Evolutionary conservation across 2,329 filamentous ascomycete genomes (phyloP).

Genomic region (Beauveria rudraprayagi): DNA sequence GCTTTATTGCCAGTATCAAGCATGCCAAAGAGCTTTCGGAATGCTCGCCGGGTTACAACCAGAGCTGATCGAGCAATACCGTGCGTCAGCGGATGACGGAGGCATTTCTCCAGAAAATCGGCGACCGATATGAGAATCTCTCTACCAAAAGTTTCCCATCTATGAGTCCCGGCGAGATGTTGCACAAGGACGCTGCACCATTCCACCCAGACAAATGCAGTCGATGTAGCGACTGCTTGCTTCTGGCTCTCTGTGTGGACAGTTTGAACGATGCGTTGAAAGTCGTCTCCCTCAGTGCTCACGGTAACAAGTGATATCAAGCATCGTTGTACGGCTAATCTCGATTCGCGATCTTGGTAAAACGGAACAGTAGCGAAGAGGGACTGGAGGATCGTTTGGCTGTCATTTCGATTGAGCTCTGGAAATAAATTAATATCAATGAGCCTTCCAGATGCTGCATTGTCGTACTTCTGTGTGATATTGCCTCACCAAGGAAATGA

Average conservation of each 20-base stretch:
- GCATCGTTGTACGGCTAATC: constrained; percentile 75
- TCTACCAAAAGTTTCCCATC: constrained; percentile 57
- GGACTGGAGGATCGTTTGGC: constrained; percentile 54
- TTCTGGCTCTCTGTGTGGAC: constrained; percentile 70
- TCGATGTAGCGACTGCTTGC: constrained; percentile 65
- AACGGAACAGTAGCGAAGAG: constrained; percentile 83
- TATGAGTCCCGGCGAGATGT: constrained; percentile 51
- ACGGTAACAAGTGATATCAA: constrained; percentile 58
- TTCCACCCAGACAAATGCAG: constrained; percentile 81
- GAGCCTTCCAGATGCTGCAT: background rate
- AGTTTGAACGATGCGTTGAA: constrained; percentile 57
- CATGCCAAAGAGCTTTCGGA: constrained; percentile 64
- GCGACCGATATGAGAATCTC: constrained; percentile 64
- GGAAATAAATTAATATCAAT: constrained; percentile 2
- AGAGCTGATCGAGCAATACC: constrained; percentile 66
- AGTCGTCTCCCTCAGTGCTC: constrained; percentile 42
- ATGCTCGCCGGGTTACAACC: constrained; percentile 67
- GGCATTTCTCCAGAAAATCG: constrained; percentile 68
- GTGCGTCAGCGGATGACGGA: constrained; percentile 54
- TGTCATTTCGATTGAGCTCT: constrained; percentile 41
- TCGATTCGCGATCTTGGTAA: constrained; percentile 79
- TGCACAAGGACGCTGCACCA: constrained; percentile 81
- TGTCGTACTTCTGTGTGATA: constrained; percentile 44
- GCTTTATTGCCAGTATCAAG: constrained; percentile 48
- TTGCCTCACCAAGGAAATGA: constrained; percentile 46